Evolutionary conservation across 495 filamentous ascomycete species (phyloP).

Genomic region (Annulohypoxylon maeteangense): DNA sequence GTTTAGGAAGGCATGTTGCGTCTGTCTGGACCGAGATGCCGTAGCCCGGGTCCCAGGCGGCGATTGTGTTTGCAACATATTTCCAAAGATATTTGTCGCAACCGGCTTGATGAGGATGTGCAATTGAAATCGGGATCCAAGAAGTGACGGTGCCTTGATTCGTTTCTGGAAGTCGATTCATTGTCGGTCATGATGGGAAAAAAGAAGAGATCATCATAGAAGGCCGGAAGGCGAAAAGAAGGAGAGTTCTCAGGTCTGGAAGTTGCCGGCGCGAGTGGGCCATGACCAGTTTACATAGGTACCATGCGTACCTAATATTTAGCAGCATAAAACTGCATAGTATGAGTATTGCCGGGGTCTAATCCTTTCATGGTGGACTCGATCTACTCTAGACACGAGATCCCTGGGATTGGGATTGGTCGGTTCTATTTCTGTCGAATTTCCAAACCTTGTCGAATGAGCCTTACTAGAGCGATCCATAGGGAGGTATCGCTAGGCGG

Average conservation of each 20-base stretch:
- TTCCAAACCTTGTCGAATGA: slow-evolving; percentile 15
- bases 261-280: slow-evolving; percentile 23
- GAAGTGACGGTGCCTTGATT: slow-evolving; percentile 41
- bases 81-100: slow-evolving; percentile 35
- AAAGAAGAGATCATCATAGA: slow-evolving; percentile 3
- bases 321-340: too few species aligned
- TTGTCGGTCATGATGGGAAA: slow-evolving; percentile 24
- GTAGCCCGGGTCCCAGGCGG: slow-evolving; percentile 46
- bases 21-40: slow-evolving; percentile 28
- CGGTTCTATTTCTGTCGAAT: slow-evolving; percentile 38
- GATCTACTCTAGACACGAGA: slow-evolving; percentile 3
- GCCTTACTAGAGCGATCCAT: slow-evolving; percentile 5
- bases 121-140: slow-evolving; percentile 43
- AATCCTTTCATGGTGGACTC: slow-evolving; percentile 8
- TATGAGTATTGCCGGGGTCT: slow-evolving; percentile 15
- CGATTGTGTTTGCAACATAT: slow-evolving; percentile 23
- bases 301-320: not conserved
- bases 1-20: slow-evolving; percentile 40
- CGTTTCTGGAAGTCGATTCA: slow-evolving; percentile 43
- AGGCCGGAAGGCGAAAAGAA: slow-evolving; percentile 14
- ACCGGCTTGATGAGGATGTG: slow-evolving; percentile 36
- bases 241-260: slow-evolving; percentile 8
- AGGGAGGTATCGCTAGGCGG: not conserved
- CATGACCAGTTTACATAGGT: slow-evolving; percentile 18
- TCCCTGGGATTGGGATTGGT: slow-evolving; percentile 19